Base-by-base conservation (phyloP, 163 green algal species). In the Chlorella variabilis region DNA sequence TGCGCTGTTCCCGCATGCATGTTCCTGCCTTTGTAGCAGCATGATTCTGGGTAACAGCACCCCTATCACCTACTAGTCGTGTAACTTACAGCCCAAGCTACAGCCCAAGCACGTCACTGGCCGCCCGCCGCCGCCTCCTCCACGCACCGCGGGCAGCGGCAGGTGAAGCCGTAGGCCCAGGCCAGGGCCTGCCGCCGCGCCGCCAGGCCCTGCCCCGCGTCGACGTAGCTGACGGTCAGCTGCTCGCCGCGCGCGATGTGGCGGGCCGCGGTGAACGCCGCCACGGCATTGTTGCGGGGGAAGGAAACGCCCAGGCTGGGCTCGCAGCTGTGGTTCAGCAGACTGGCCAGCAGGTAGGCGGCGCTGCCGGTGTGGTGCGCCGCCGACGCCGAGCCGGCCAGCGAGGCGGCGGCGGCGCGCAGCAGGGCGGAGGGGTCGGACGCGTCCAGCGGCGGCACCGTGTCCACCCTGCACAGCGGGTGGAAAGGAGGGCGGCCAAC, bases 301-400 rank as follows among this genome's bases (percentile, higher is more conserved):
- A 87, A 94, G 0, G 31, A 7, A 1, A 93, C 83, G 36, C 89
- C 78, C 27, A 91, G 39, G 77, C 84, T 89, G 34, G 89, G 90
- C 13, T 82, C 71, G 69, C 90, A 94, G 13, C 84, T 89, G 82
- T 94, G 90, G 66, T 94, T 94, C 61, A 92, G 84, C 79, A 94
- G 71, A 49, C 78, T 89, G 7, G 87, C 77, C 33, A 91, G 39
- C 34, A 86, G 61, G 84, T 89, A 94, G 9, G 86, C 62, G 13
- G 86, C 88, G 25, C 74, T 81, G 25, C 87, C 87, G n/a, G 73
- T 83, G 51, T 41, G 59, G 20, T 80, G 65, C 29, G 54, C 66
- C 0, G 48, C 34, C 1, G 65, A 70, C 5, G 21, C 31, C 20
- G 65, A 56, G 13, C 71, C 49, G 4, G 48, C n/a, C 33, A 84